Conservation (phyloP, 179 eudicot species). For the Amaranthus tricolor region DNA sequence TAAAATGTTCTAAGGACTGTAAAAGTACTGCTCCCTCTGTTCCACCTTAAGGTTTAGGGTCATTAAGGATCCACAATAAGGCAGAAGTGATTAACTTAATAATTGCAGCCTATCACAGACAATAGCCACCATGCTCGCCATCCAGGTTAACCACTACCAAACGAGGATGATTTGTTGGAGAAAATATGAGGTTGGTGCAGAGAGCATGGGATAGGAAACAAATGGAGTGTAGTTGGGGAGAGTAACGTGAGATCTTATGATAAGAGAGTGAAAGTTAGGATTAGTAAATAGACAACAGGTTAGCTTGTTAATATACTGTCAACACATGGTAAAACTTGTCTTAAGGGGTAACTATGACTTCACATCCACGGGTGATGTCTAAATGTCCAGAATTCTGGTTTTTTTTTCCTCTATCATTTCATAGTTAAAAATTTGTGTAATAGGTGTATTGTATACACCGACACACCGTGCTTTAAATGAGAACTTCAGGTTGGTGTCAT, state of each 20-base stretch:
- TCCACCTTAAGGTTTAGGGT: constrained; percentile 1
- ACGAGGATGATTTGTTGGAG: not conserved
- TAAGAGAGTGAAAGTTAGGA: too few relatives aligned
- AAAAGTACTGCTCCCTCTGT: not conserved
- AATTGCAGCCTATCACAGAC: not conserved
- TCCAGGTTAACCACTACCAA: not conserved
- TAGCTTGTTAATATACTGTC: too few relatives aligned
- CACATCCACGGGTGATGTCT: too few relatives aligned
- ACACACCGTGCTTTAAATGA: too few relatives aligned
- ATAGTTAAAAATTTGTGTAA: too few relatives aligned
- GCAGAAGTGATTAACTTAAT: not conserved
- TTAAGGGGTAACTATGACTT: too few relatives aligned
- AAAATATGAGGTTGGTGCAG: not conserved
- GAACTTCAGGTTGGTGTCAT: not conserved
- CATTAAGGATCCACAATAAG: not conserved
- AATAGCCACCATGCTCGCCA: not conserved
- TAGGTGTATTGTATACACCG: too few relatives aligned
- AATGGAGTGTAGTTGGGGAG: not conserved
- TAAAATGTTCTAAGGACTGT: not conserved
- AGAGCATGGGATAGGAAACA: not conserved
- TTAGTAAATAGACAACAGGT: too few relatives aligned
- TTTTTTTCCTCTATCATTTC: too few relatives aligned
- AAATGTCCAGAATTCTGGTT: too few relatives aligned
- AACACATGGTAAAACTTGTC: too few relatives aligned
- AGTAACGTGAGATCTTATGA: too few relatives aligned